A percentile compares a stretch with the other conserved stretches of the same genome.
These are phyloP conservation scores for Fusarium paranaense DNA, from an alignment of 2,329 filamentous ascomycete species.

Conservation along the genomic window DNA sequence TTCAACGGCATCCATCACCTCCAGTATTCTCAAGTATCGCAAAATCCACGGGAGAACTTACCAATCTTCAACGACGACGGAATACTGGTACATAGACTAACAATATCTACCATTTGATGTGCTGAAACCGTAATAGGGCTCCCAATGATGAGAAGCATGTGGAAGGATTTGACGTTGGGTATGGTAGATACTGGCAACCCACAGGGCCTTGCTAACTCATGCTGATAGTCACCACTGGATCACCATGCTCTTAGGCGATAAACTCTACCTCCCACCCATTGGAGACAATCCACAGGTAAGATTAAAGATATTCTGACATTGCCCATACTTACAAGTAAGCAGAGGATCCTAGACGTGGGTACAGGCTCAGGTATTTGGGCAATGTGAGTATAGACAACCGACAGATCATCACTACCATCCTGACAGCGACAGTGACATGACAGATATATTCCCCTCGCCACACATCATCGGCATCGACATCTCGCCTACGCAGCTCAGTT, in stretches of 20 bases:
- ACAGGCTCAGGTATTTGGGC: constrained; percentile 2
- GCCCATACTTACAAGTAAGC: background rate
- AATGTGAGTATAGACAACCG: background rate
- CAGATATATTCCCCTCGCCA: background rate
- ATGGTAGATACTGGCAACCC: background rate
- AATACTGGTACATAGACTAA: background rate
- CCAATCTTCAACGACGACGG: background rate
- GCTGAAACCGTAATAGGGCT: background rate
- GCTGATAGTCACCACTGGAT: constrained; percentile 7
- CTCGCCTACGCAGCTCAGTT: background rate
- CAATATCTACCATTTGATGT: background rate
- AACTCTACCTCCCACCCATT: constrained; percentile 8
- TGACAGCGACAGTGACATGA: background rate
- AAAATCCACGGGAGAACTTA: constrained; percentile 1
- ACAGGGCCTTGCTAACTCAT: background rate
- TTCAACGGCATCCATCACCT: background rate
- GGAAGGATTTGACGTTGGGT: background rate
- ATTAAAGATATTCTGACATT: too few species aligned
- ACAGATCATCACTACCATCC: background rate
- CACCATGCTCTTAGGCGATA: constrained; percentile 12
- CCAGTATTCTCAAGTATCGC: background rate
- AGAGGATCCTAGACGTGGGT: background rate
- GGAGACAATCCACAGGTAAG: constrained; percentile 7
- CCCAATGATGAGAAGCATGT: background rate
- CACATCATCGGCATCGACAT: background rate